phyloP scores from a whole-genome alignment of 768 basidiomycete genomes.

The Kockovaella imperatae region DNA sequence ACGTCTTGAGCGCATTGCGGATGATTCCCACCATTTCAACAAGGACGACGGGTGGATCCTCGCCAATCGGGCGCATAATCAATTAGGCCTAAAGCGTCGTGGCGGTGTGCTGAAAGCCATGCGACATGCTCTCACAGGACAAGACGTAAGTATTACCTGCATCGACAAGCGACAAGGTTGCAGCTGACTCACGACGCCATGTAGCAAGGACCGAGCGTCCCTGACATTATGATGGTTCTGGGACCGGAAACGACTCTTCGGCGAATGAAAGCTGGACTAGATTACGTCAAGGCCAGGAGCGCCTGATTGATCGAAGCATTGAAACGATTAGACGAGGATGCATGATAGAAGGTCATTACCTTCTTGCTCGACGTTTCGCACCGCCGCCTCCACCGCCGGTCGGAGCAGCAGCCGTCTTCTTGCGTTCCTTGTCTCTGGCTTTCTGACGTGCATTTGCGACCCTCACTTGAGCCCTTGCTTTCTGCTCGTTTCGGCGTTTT shows the following conservation, averaged over 20 bases:
- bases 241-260: constrained; percentile 36
- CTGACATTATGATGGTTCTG: constrained; percentile 47
- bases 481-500: too few species aligned
- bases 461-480: too few species aligned
- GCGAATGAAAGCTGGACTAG: constrained; percentile 19
- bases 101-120: constrained; percentile 64
- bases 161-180: not conserved
- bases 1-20: constrained; percentile 15
- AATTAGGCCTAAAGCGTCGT: constrained; percentile 14
- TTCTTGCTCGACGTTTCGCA: too few species aligned
- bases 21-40: constrained; percentile 40
- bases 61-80: constrained; percentile 23
- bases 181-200: not conserved
- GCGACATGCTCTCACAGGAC: constrained; percentile 69
- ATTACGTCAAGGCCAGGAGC: constrained; percentile 8
- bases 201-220: constrained; percentile 50
- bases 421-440: too few species aligned
- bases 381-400: too few species aligned
- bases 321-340: not conserved
- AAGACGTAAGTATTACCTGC: constrained; percentile 56
- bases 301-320: not conserved
- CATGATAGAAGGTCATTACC: too few species aligned
- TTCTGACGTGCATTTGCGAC: too few species aligned
- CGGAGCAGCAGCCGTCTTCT: too few species aligned
- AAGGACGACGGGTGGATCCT: constrained; percentile 47